phyloP scores from a whole-genome alignment of 192 early-diverging fungal genomes.

The Coemansia sp. region DNA sequence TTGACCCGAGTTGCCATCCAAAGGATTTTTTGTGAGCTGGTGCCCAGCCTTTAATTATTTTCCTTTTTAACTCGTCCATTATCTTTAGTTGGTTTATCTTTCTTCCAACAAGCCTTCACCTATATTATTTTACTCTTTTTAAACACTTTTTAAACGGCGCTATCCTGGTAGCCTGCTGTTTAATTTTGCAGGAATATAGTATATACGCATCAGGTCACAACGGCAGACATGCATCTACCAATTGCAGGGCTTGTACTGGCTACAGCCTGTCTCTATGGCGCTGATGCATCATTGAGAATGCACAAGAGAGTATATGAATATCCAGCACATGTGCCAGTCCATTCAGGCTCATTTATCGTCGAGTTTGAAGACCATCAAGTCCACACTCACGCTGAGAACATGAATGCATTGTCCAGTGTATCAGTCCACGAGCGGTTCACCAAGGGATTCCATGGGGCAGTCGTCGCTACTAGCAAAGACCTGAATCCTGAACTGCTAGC shows the following conservation, averaged over 20 bases:
- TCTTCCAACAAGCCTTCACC: not conserved
- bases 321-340: constrained; percentile 6
- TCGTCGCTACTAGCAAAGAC: constrained; percentile 14
- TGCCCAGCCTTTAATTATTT: not conserved
- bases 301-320: not conserved
- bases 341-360: constrained; percentile 22
- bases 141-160: not conserved
- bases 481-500: not conserved
- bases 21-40: not conserved
- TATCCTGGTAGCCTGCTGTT: not conserved
- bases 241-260: not conserved
- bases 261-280: not conserved
- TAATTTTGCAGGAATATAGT: not conserved
- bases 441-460: constrained; percentile 14
- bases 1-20: no score
- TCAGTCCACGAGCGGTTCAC: constrained; percentile 14
- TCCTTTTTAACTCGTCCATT: not conserved
- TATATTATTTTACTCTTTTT: not conserved
- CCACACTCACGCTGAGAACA: constrained; percentile 1
- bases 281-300: not conserved
- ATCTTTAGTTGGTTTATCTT: not conserved
- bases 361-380: constrained; percentile 20
- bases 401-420: constrained; percentile 5
- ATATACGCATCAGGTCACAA: not conserved
- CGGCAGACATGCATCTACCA: not conserved